phyloP scores from a whole-genome alignment of 768 basidiomycete genomes.

The Cubamyces sp. region DNA sequence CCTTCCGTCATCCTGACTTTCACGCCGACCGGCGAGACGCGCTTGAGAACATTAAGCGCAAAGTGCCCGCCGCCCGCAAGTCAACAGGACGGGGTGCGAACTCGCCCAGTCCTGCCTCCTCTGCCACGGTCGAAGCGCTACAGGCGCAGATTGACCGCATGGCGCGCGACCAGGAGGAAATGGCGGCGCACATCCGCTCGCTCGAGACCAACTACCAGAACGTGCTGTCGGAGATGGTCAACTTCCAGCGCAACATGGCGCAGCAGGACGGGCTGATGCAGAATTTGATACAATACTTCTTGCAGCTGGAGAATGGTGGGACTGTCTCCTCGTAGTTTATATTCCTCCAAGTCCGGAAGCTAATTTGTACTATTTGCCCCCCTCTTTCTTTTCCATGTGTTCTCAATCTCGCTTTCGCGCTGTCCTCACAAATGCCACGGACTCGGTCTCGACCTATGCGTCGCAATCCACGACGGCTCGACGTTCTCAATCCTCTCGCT shows the following conservation, averaged over 20 bases:
- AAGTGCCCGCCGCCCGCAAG: slow-evolving; percentile 48
- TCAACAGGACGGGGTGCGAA: slow-evolving; percentile 30
- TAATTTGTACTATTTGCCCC: slow-evolving; percentile 34
- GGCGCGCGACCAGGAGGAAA: slow-evolving; percentile 51
- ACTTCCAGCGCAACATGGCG: slow-evolving; percentile 73
- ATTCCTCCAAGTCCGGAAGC: slow-evolving; percentile 39
- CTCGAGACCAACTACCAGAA: slow-evolving; percentile 69
- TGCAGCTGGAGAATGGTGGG: slow-evolving; percentile 68
- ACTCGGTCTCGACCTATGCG: slow-evolving; percentile 17
- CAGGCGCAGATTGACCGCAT: slow-evolving; percentile 56
- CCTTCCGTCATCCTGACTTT: slow-evolving; percentile 57
- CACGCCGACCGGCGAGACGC: slow-evolving; percentile 55
- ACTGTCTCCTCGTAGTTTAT: slow-evolving; percentile 33
- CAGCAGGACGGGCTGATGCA: slow-evolving; percentile 87
- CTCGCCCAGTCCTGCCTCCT: slow-evolving; percentile 31
- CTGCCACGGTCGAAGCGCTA: slow-evolving; percentile 39
- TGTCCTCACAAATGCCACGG: slow-evolving; percentile 35
- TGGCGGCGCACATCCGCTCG: slow-evolving; percentile 55
- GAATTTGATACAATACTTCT: slow-evolving; percentile 78
- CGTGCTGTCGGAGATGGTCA: slow-evolving; percentile 71
- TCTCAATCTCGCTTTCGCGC: slow-evolving; percentile 20
- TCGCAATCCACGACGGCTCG: background rate
- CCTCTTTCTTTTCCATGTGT: slow-evolving; percentile 22
- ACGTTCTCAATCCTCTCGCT: background rate
- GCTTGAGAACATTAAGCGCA: slow-evolving; percentile 70